Evolutionary conservation across 2,329 filamentous ascomycete species (phyloP).

Genomic region (Colletotrichum sp.): DNA sequence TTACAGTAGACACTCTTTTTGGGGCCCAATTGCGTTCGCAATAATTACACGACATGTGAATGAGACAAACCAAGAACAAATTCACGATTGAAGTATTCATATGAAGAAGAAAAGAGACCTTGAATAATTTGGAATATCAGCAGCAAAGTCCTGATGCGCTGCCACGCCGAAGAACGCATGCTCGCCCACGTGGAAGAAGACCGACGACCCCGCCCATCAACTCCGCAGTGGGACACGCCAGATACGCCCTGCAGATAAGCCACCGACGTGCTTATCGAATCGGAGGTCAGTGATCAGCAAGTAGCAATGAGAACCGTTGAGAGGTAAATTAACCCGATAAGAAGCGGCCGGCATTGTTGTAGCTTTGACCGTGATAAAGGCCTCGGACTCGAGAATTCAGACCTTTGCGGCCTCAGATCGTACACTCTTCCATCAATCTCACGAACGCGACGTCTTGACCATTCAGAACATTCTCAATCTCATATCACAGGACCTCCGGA

Average conservation of each 20-base stretch:
- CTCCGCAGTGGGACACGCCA: neutral
- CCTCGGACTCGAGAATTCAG: neutral
- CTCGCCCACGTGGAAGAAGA: neutral
- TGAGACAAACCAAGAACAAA: neutral
- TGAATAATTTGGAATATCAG: neutral
- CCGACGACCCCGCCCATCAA: neutral
- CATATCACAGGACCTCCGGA: neutral
- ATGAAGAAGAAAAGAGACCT: neutral
- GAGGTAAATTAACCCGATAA: neutral
- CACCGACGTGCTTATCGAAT: neutral
- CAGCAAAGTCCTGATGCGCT: neutral
- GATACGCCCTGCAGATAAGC: conserved; percentile 5
- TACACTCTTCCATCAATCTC: neutral
- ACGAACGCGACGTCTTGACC: neutral
- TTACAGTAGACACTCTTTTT: too few relatives aligned
- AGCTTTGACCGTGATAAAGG: neutral
- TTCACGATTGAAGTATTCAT: neutral
- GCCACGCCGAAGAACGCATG: neutral
- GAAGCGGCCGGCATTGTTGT: neutral
- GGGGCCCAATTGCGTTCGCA: neutral
- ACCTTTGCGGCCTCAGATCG: neutral
- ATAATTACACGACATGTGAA: neutral
- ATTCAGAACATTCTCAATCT: neutral
- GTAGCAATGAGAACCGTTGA: neutral
- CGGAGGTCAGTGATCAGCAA: neutral